Evolutionary conservation across 2,329 filamentous ascomycete genomes (phyloP).

Genomic region (Epichloe glyceriae): DNA sequence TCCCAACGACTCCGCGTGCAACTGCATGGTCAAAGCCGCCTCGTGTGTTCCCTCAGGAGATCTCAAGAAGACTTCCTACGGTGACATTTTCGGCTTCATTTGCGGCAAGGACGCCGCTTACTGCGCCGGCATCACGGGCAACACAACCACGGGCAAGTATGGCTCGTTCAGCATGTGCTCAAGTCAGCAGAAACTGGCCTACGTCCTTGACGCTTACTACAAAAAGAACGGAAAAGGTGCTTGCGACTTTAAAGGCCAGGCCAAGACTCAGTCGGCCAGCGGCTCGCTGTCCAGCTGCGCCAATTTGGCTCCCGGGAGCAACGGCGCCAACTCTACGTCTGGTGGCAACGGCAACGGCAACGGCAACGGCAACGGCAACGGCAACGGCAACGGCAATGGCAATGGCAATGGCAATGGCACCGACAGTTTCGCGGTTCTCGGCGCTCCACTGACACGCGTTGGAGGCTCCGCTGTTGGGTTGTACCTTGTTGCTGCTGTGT

Average conservation of each 20-base stretch:
- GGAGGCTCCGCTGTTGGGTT: slow-evolving; percentile 35
- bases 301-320: slow-evolving; percentile 47
- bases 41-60: slow-evolving; percentile 52
- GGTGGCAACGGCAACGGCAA: neutral
- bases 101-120: slow-evolving; percentile 45
- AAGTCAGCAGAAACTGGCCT: slow-evolving; percentile 56
- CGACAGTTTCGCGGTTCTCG: slow-evolving; percentile 23
- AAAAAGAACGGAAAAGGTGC: slow-evolving; percentile 36
- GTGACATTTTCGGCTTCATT: slow-evolving; percentile 61
- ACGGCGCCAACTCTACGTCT: neutral
- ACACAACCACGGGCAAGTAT: slow-evolving; percentile 38
- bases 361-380: neutral
- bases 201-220: slow-evolving; percentile 64
- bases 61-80: slow-evolving; percentile 46
- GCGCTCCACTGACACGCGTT: slow-evolving; percentile 23
- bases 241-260: slow-evolving; percentile 61
- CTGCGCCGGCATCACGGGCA: slow-evolving; percentile 51
- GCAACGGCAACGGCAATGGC: neutral
- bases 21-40: slow-evolving; percentile 71
- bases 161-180: slow-evolving; percentile 71
- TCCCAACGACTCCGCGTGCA: slow-evolving; percentile 67
- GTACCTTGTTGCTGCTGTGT: slow-evolving; percentile 38
- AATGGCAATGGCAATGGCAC: slow-evolving; percentile 10
- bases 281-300: slow-evolving; percentile 40
- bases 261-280: slow-evolving; percentile 36